Percentiles rank a stretch among this genome's conserved stretches.
Conservation (phyloP, 2,329 filamentous ascomycete genomes). For the Ophiostoma himal-ulmi region DNA sequence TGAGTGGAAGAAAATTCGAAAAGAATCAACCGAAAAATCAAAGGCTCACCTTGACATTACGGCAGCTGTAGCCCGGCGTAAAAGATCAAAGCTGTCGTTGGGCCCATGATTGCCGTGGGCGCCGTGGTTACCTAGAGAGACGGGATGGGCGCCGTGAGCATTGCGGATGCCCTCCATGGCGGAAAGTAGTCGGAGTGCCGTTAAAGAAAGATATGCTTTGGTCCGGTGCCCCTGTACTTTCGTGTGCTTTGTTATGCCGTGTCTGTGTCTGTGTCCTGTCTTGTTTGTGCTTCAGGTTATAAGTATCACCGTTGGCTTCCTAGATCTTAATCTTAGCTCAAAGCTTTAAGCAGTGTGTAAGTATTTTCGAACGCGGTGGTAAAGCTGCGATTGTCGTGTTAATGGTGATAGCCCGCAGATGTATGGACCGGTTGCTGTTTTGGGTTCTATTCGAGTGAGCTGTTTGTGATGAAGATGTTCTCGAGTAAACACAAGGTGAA, state of each 20-base stretch:
- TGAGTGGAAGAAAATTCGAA: background rate
- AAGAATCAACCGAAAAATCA: no score
- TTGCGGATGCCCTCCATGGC: conserved; percentile 32
- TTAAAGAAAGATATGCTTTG: background rate
- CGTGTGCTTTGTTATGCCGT: background rate
- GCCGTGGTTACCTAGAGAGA: background rate
- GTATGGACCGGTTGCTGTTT: no score
- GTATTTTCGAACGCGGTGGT: background rate
- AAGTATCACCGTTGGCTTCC: background rate
- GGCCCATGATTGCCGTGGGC: background rate
- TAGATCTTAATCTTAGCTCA: background rate
- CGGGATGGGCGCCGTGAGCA: conserved; percentile 30
- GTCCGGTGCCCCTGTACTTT: background rate
- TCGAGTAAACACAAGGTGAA: no score
- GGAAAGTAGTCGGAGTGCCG: background rate
- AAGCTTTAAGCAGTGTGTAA: background rate
- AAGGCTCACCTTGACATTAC: conserved; percentile 54
- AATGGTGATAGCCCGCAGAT: no score
- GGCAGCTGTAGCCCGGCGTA: conserved; percentile 56
- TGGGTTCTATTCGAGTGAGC: background rate
- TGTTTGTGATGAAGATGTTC: background rate
- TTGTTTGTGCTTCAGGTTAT: background rate
- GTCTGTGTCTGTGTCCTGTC: background rate
- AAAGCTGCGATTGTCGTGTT: no score
- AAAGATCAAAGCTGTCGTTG: conserved; percentile 43